Conservation (phyloP, 148 eudicot species). For the Talinum fruticosum region DNA sequence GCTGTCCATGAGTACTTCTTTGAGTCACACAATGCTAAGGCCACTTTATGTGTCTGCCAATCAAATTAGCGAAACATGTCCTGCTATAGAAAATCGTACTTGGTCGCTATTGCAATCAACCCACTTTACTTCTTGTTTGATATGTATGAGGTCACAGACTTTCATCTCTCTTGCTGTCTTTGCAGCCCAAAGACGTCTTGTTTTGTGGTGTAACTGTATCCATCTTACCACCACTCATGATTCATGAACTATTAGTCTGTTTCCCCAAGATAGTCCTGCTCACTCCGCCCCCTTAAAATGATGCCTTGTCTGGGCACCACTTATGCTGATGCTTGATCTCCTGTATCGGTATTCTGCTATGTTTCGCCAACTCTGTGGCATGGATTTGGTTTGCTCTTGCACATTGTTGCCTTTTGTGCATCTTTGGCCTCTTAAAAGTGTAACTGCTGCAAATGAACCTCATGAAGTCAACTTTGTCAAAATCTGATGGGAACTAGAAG, state of each 20-base stretch:
- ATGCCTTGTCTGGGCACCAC: slow-evolving; percentile 6
- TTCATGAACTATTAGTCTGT: not conserved
- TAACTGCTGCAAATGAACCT: not conserved
- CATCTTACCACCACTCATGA: not conserved
- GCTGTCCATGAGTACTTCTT: too few relatives aligned
- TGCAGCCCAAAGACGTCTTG: not conserved
- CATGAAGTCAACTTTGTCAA: not conserved
- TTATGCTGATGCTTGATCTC: not conserved
- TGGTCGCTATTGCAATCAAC: too few relatives aligned
- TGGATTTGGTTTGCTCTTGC: not conserved
- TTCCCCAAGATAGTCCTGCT: too few relatives aligned
- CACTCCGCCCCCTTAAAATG: not conserved
- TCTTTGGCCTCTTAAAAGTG: not conserved
- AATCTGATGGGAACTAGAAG: not conserved
- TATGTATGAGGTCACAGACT: too few relatives aligned
- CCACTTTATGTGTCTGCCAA: too few relatives aligned
- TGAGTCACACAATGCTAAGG: too few relatives aligned
- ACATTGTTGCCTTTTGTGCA: not conserved
- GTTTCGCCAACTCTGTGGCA: too few relatives aligned
- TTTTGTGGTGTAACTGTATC: not conserved
- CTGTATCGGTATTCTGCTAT: not conserved
- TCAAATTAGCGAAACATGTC: too few relatives aligned
- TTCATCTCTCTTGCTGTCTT: not conserved
- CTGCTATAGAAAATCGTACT: too few relatives aligned
- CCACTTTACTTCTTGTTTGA: too few relatives aligned